These are phyloP conservation scores for Pseudocercospora eumusae DNA, from an alignment of 2,329 filamentous ascomycete genomes.

Conservation along the genomic window DNA sequence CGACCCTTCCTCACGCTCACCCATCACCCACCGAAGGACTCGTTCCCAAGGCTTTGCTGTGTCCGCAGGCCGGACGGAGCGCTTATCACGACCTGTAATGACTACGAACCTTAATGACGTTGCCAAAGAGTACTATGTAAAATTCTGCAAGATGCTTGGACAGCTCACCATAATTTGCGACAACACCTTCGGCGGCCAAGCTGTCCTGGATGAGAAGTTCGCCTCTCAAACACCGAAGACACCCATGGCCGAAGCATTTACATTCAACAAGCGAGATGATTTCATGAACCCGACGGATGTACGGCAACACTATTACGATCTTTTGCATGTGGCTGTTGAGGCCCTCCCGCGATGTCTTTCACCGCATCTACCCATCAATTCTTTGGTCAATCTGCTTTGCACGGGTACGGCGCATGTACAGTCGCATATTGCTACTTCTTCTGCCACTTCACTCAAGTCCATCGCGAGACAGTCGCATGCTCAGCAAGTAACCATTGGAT, in stretches of 20 bases:
- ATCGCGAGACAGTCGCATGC: constrained; percentile 92
- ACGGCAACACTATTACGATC: constrained; percentile 91
- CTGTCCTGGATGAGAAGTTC: constrained; percentile 93
- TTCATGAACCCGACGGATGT: constrained; percentile 72
- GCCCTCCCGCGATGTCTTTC: constrained; percentile 92
- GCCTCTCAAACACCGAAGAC: constrained; percentile 85
- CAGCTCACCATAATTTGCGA: constrained; percentile 97
- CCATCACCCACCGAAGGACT: constrained; percentile 40
- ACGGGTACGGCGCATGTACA: constrained; percentile 97
- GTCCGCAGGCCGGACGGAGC: constrained; percentile 59
- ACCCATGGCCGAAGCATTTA: constrained; percentile 91
- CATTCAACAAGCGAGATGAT: constrained; percentile 81
- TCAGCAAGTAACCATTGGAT: constrained; percentile 93
- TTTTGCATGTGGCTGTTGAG: constrained; percentile 92
- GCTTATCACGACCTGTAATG: constrained; percentile 65
- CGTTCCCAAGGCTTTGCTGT: constrained; percentile 41
- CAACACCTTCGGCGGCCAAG: constrained; percentile 94
- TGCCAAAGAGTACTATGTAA: constrained; percentile 79
- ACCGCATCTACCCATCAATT: constrained; percentile 86
- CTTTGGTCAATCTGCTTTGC: constrained; percentile 89
- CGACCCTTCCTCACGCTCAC: constrained; percentile 42
- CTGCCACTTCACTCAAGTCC: constrained; percentile 87
- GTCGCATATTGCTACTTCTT: constrained; percentile 85
- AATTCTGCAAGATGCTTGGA: constrained; percentile 91
- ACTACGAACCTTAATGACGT: constrained; percentile 68